These are phyloP conservation scores for Sphagnurus paluster DNA, from an alignment of 1,284 basidiomycete species.

Conservation along the genomic window DNA sequence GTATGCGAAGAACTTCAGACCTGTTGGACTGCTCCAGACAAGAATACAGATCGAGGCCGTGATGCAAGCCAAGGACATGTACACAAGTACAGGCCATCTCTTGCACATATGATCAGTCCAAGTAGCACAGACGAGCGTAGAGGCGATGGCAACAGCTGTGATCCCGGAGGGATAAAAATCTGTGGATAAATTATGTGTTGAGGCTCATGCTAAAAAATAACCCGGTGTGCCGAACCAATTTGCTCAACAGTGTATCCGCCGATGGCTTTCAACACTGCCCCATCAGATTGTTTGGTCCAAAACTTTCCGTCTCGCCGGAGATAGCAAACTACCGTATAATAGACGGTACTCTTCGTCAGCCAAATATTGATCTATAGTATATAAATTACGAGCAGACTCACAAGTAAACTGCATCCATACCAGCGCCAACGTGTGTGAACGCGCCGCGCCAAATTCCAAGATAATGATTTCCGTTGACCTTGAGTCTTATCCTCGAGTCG, in stretches of 20 bases:
- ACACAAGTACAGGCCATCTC: conserved; percentile 66
- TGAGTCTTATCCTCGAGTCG: conserved; percentile 46
- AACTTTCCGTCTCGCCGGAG: conserved; percentile 68
- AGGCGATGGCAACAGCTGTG: conserved; percentile 64
- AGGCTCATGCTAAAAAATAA: not conserved
- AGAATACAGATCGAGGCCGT: conserved; percentile 58
- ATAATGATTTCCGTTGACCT: conserved; percentile 41
- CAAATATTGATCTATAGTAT: not conserved
- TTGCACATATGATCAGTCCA: conserved; percentile 59
- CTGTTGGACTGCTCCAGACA: conserved; percentile 54
- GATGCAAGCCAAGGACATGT: conserved; percentile 57
- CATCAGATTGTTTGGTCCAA: conserved; percentile 76
- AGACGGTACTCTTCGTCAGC: too few relatives aligned
- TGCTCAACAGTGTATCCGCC: conserved; percentile 64
- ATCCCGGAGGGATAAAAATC: conserved; percentile 69
- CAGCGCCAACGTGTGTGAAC: conserved; percentile 68
- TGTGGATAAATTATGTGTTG: conserved; percentile 18
- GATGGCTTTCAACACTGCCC: conserved; percentile 69
- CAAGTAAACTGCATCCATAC: conserved; percentile 66
- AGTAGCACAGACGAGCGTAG: conserved; percentile 60
- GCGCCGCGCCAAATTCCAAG: conserved; percentile 49
- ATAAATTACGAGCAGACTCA: conserved; percentile 27
- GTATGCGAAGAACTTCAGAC: conserved; percentile 68
- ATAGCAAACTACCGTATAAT: conserved; percentile 63
- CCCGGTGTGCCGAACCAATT: conserved; percentile 37